These are phyloP conservation scores for Hansenula anomala DNA, from an alignment of 1,139 yeast genomes.

Conservation along the genomic window DNA sequence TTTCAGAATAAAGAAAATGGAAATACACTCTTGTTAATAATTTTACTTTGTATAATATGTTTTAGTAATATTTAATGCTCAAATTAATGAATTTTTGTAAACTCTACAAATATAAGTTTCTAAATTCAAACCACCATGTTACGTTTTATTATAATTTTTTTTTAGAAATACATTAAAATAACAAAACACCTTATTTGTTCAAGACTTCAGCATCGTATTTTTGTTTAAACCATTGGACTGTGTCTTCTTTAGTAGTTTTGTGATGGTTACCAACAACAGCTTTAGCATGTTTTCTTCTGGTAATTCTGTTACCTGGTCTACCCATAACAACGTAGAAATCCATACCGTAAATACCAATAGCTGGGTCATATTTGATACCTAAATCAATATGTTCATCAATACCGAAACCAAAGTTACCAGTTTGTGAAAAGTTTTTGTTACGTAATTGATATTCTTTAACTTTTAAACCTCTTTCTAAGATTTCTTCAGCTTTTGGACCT, in stretches of 20 bases:
- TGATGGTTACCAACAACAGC: conserved; percentile 89
- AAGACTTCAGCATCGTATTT: conserved; percentile 98
- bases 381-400: conserved; percentile 98
- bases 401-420: conserved; percentile 99
- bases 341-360: conserved; percentile 99
- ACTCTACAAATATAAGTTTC: too few species aligned
- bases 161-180: conserved; percentile 14
- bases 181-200: conserved; percentile 53
- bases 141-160: conserved; percentile 12
- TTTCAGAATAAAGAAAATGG: conserved; percentile 16
- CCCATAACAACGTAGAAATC: conserved; percentile 99
- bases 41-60: too few species aligned
- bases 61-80: too few species aligned
- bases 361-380: conserved; percentile 99
- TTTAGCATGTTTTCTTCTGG: conserved; percentile 98
- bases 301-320: conserved; percentile 98
- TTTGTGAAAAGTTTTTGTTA: conserved; percentile 90
- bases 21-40: too few species aligned
- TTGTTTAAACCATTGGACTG: conserved; percentile 99
- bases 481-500: conserved; percentile 99
- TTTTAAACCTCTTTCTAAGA: conserved; percentile 99
- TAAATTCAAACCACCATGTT: background rate
- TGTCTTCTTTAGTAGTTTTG: conserved; percentile 88
- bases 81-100: too few species aligned
- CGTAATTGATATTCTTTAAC: conserved; percentile 99